These are phyloP conservation scores for Hawksworthiomyces lignivorus DNA, from an alignment of 2,329 filamentous ascomycete species.

Conservation along the genomic window DNA sequence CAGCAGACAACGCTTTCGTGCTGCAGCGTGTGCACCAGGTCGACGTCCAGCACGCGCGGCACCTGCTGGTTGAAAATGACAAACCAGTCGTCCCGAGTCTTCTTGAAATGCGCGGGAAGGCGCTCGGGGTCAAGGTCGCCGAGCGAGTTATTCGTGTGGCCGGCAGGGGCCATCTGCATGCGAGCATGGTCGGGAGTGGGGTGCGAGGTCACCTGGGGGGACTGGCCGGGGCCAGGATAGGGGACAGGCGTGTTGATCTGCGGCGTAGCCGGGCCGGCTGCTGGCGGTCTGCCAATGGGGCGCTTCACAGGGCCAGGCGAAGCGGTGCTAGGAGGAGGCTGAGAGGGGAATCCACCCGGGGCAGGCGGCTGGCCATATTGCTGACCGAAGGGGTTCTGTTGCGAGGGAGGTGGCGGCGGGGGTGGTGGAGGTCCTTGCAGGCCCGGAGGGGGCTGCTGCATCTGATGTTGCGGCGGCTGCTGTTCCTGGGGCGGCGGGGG, in stretches of 20 bases:
- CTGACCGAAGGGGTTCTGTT: conserved; percentile 64
- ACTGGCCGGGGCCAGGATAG: conserved; percentile 74
- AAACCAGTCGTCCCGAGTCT: conserved; percentile 87
- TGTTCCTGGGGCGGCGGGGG: conserved; percentile 57
- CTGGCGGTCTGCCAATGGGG: conserved; percentile 58
- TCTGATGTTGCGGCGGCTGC: conserved; percentile 50
- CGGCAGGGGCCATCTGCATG: conserved; percentile 41
- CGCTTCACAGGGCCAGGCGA: conserved; percentile 82
- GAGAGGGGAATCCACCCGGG: conserved; percentile 67
- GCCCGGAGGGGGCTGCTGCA: conserved; percentile 70
- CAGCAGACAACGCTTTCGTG: conserved; percentile 98
- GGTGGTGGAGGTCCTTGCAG: conserved; percentile 47
- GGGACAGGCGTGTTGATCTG: conserved; percentile 84
- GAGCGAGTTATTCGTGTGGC: conserved; percentile 54
- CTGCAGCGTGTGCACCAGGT: conserved; percentile 83
- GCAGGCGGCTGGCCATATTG: conserved; percentile 47
- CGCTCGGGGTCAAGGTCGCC: conserved; percentile 83
- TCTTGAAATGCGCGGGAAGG: conserved; percentile 79
- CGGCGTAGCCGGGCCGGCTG: conserved; percentile 71
- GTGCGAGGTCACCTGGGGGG: conserved; percentile 73
- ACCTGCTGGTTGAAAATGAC: conserved; percentile 93
- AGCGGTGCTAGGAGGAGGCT: conserved; percentile 75
- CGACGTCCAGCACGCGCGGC: conserved; percentile 82
- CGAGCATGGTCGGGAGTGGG: conserved; percentile 64
- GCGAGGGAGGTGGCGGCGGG: conserved; percentile 51